Percentiles rank a stretch among this genome's conserved stretches.
These are phyloP conservation scores for Neoscytalidium dimidiatum DNA, from an alignment of 2,329 filamentous ascomycete species.

Conservation along the genomic window DNA sequence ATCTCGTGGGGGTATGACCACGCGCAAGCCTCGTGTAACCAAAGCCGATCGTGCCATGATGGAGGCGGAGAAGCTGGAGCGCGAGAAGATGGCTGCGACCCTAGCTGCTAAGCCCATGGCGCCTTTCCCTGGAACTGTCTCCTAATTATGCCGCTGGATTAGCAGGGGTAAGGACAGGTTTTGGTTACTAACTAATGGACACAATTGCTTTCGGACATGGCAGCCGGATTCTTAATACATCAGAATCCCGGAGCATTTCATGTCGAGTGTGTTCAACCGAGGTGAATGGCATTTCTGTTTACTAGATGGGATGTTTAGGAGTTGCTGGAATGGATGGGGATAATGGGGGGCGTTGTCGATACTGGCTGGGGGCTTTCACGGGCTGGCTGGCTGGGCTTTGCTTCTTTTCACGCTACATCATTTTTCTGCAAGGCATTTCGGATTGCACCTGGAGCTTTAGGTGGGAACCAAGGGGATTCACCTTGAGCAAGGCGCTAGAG, in stretches of 20 bases:
- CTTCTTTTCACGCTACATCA: background rate
- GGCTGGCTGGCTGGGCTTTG: background rate
- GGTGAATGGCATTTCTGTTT: background rate
- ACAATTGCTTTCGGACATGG: background rate
- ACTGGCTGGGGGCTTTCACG: background rate
- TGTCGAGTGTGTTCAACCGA: background rate
- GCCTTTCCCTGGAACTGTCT: slow-evolving; percentile 3
- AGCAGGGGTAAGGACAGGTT: background rate
- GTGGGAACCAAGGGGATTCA: background rate
- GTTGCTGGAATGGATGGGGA: background rate
- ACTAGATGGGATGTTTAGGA: background rate
- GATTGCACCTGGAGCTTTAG: background rate
- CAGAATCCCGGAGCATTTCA: background rate
- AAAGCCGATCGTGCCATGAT: slow-evolving; percentile 82
- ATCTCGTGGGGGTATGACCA: slow-evolving; percentile 71
- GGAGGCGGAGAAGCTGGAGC: slow-evolving; percentile 78
- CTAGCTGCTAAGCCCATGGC: slow-evolving; percentile 21
- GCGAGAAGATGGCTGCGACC: slow-evolving; percentile 55
- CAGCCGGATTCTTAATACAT: background rate
- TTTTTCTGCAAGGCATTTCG: slow-evolving; percentile 6
- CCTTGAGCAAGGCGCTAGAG: background rate
- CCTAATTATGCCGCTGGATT: background rate
- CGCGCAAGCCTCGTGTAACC: slow-evolving; percentile 80
- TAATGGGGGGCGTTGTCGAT: slow-evolving; percentile 11
- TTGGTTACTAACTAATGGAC: background rate